A percentile compares a stretch with the other conserved stretches of the same genome.
Evolutionary conservation across 2,329 filamentous ascomycete genomes (phyloP).

Genomic region (Iodosphaeria phyllophila): DNA sequence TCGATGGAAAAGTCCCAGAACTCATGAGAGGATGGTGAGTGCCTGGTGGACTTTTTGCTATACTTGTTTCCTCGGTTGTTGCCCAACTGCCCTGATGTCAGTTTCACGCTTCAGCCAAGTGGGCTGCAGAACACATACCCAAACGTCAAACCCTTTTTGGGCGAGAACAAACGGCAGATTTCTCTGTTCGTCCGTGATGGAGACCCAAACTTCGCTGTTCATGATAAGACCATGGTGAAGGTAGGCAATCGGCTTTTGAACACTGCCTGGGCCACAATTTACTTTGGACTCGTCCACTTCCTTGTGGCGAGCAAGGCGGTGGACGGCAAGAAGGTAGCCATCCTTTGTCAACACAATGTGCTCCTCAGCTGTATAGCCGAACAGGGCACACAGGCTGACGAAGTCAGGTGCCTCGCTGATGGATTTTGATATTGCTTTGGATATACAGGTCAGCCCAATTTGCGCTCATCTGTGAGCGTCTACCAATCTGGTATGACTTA

Average conservation of each 20-base stretch:
- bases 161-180: constrained; percentile 80
- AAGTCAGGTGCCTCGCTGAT: constrained; percentile 84
- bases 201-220: constrained; percentile 99
- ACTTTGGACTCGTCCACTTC: constrained; percentile 66
- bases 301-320: constrained; percentile 66
- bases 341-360: constrained; percentile 90
- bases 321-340: constrained; percentile 79
- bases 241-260: constrained; percentile 76
- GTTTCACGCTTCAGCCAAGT: too few species aligned
- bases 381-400: constrained; percentile 78
- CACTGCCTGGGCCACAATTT: constrained; percentile 48
- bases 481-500: too few species aligned
- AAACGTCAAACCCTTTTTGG: constrained; percentile 87
- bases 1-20: constrained; percentile 99
- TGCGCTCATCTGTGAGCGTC: constrained; percentile 19
- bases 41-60: constrained; percentile 76
- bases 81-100: constrained; percentile 51
- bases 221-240: constrained; percentile 92
- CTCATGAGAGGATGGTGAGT: constrained; percentile 51
- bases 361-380: constrained; percentile 86
- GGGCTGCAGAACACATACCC: constrained; percentile 47
- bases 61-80: constrained; percentile 99
- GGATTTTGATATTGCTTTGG: constrained; percentile 46
- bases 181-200: constrained; percentile 67
- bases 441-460: constrained; percentile 36